phyloP scores from a whole-genome alignment of 331 rosid genomes.

The Quercus tomentella region DNA sequence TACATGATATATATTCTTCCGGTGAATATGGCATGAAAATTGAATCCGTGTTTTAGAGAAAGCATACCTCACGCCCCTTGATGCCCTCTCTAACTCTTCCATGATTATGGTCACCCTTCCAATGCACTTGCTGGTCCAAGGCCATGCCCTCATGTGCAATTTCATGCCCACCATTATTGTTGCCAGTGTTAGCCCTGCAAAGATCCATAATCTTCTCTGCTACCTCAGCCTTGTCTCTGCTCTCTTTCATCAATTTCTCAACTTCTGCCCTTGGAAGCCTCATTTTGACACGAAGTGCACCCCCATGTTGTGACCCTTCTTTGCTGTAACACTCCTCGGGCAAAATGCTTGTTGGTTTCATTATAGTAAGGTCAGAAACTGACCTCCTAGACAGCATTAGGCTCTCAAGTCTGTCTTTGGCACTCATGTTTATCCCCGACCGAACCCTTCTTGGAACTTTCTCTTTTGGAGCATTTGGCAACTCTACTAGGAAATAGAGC shows the following conservation, averaged over 20 bases:
- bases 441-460: constrained; percentile 55
- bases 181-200: constrained; percentile 31
- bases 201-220: constrained; percentile 65
- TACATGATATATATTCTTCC: not conserved
- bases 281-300: constrained; percentile 52
- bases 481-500: constrained; percentile 76
- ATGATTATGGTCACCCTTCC: constrained; percentile 23
- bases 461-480: constrained; percentile 37
- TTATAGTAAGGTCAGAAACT: constrained; percentile 55
- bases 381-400: constrained; percentile 68
- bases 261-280: constrained; percentile 71
- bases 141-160: not conserved
- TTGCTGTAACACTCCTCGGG: not conserved
- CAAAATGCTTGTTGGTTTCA: constrained; percentile 34
- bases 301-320: constrained; percentile 12
- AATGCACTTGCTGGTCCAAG: constrained; percentile 18
- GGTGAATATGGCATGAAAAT: not conserved
- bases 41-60: not conserved
- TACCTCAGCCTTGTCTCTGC: constrained; percentile 57
- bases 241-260: constrained; percentile 62
- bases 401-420: constrained; percentile 81
- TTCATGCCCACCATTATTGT: constrained; percentile 19
- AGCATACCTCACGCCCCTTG: constrained; percentile 50
- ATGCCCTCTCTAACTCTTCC: constrained; percentile 18
- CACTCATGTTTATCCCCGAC: constrained; percentile 83